phyloP scores from a whole-genome alignment of 129 eudicot genomes.

The Oenanthe sinensis region DNA sequence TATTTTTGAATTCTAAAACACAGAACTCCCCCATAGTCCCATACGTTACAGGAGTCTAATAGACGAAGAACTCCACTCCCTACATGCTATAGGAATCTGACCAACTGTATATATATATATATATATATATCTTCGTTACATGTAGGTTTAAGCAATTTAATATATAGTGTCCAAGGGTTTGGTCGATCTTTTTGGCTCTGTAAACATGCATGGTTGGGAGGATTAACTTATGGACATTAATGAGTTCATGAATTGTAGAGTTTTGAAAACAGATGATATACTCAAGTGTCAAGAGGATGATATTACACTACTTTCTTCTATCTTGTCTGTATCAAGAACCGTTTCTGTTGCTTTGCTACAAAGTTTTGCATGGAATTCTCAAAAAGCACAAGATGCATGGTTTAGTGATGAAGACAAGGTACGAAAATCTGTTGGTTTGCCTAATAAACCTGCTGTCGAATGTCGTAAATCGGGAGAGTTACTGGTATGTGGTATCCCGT shows the following conservation, averaged over 20 bases:
- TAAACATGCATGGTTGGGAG: too few relatives aligned
- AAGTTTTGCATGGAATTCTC: not conserved
- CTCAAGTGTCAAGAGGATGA: not conserved
- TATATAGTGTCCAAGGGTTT: too few relatives aligned
- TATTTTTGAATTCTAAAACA: too few relatives aligned
- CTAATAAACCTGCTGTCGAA: not conserved
- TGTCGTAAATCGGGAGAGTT: not conserved
- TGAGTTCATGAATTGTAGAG: not conserved
- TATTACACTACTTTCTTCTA: not conserved
- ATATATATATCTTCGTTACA: too few relatives aligned
- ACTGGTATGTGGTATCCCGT: constrained; percentile 3
- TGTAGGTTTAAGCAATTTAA: too few relatives aligned
- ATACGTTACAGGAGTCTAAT: too few relatives aligned
- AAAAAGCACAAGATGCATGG: not conserved
- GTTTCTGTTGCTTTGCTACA: not conserved
- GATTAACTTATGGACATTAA: not conserved
- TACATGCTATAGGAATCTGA: too few relatives aligned
- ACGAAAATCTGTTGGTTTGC: not conserved
- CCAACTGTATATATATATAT: too few relatives aligned
- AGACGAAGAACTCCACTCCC: too few relatives aligned
- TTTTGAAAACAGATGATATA: not conserved
- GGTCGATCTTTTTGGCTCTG: too few relatives aligned
- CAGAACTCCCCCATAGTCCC: too few relatives aligned
- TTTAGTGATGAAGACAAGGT: not conserved
- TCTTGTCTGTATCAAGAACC: not conserved